Conservation (phyloP, 164 flowering plant species). For the Magnolia changhungtana region DNA sequence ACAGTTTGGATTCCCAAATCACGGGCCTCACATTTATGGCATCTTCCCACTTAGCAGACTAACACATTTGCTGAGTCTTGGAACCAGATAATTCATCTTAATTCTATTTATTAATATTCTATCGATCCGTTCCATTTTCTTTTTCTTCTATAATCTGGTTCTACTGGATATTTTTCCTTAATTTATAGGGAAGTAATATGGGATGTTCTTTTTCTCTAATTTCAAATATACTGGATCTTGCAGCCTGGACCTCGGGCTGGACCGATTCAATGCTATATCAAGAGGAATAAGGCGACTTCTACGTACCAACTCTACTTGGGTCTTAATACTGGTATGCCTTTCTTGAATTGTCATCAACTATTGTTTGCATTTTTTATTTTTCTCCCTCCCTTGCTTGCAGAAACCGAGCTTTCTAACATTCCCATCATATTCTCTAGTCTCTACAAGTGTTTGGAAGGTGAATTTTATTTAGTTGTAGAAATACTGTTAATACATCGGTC, state of each 20-base stretch:
- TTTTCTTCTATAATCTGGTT: neutral
- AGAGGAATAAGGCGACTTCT: constrained; percentile 20
- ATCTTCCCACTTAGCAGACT: too few relatives aligned
- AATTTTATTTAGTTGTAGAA: neutral
- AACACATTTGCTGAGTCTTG: too few relatives aligned
- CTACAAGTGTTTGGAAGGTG: neutral
- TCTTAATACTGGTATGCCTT: constrained; percentile 16
- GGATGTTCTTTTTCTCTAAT: neutral
- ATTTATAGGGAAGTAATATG: neutral
- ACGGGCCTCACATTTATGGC: too few relatives aligned
- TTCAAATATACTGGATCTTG: neutral
- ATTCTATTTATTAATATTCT: neutral
- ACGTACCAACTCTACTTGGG: constrained; percentile 18
- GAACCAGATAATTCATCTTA: neutral
- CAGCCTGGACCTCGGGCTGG: constrained; percentile 20
- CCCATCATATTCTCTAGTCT: neutral
- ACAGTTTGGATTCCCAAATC: too few relatives aligned
- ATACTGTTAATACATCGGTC: neutral
- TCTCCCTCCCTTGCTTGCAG: neutral
- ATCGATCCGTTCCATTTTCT: neutral
- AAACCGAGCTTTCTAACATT: too few relatives aligned
- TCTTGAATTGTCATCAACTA: neutral
- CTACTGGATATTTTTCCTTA: too few relatives aligned
- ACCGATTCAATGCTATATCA: constrained; percentile 22
- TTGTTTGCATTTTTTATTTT: neutral